Evolutionary conservation across 768 basidiomycete genomes (phyloP).

Genomic region (Suillus ampliporus): DNA sequence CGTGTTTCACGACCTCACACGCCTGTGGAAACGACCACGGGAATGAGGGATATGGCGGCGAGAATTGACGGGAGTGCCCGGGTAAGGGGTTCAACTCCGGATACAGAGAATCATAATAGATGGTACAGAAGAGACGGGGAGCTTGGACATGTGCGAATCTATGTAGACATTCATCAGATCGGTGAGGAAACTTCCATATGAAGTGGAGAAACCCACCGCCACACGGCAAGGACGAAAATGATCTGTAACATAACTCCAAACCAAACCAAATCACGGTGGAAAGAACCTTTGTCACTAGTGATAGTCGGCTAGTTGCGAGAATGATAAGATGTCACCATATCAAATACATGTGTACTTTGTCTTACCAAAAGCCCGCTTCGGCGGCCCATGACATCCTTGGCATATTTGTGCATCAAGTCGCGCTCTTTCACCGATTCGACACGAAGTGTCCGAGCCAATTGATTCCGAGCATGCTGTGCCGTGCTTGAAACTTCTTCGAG

Average conservation of each 20-base stretch:
- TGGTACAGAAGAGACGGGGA: conserved; percentile 66
- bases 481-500: conserved; percentile 58
- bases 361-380: conserved; percentile 47
- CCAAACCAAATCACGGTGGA: conserved; percentile 39
- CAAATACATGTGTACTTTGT: conserved; percentile 1
- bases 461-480: conserved; percentile 55
- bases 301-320: conserved; percentile 27
- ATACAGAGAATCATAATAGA: conserved; percentile 80
- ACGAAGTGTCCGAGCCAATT: conserved; percentile 48
- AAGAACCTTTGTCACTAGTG: conserved; percentile 24
- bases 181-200: conserved; percentile 7
- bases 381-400: conserved; percentile 42
- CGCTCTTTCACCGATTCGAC: conserved; percentile 43
- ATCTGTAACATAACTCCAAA: conserved; percentile 51
- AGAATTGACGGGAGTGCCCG: conserved; percentile 28
- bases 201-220: conserved; percentile 50
- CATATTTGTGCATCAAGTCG: conserved; percentile 42
- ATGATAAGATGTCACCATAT: conserved; percentile 9
- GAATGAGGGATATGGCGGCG: conserved; percentile 42
- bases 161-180: conserved; percentile 29
- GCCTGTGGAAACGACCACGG: conserved; percentile 45
- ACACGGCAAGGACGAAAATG: conserved; percentile 57
- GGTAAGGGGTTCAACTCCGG: conserved; percentile 66
- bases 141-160: conserved; percentile 54
- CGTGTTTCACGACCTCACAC: conserved; percentile 44